A percentile compares a stretch with the other conserved stretches of the same genome.
Conservation (phyloP, 1,284 basidiomycete genomes). For the Coniferiporia sulphurascens region DNA sequence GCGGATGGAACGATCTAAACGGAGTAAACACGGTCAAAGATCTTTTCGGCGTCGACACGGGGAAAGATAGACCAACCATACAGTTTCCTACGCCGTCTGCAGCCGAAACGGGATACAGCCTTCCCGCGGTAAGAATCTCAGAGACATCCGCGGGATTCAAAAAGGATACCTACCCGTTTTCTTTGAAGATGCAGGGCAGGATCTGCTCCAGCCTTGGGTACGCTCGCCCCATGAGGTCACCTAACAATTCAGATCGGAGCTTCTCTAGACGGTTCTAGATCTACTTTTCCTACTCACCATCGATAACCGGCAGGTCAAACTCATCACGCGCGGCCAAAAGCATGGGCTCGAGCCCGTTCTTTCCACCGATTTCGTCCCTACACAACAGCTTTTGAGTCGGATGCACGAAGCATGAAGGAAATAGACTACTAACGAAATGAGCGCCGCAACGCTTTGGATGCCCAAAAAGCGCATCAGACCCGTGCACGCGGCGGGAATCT, state of each 20-base stretch:
- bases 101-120: constrained; percentile 40
- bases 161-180: constrained; percentile 29
- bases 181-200: constrained; percentile 1
- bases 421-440: constrained; percentile 28
- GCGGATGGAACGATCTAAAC: constrained; percentile 19
- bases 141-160: constrained; percentile 37
- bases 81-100: constrained; percentile 43
- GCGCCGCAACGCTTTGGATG: constrained; percentile 30
- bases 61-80: constrained; percentile 23
- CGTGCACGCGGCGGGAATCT: constrained; percentile 34
- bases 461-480: constrained; percentile 33
- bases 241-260: constrained; percentile 20
- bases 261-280: constrained; percentile 25
- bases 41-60: constrained; percentile 17
- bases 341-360: constrained; percentile 52
- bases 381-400: not conserved
- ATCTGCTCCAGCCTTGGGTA: constrained; percentile 26
- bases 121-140: constrained; percentile 28
- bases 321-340: constrained; percentile 34
- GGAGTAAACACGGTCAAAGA: not conserved
- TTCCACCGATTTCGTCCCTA: constrained; percentile 51
- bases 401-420: not conserved
- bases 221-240: constrained; percentile 53
- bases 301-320: constrained; percentile 35
- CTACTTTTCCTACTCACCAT: constrained; percentile 24